A percentile compares a stretch with the other conserved stretches of the same genome.
These are phyloP conservation scores for Hypoxylon cercidicola DNA, from an alignment of 495 filamentous ascomycete species.

Conservation along the genomic window DNA sequence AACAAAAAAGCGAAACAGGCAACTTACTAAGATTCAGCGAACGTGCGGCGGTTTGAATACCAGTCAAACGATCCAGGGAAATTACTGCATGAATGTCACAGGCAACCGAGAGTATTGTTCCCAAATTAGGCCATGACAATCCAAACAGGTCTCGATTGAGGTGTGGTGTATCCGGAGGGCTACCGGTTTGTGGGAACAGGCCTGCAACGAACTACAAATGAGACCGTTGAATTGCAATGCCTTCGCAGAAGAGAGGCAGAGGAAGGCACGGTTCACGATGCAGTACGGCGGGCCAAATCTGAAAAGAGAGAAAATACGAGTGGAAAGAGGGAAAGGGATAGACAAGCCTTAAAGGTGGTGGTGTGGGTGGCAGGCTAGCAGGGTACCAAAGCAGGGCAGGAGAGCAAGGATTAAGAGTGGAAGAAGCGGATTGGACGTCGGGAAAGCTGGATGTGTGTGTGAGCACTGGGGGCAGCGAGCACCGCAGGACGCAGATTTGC, in stretches of 20 bases:
- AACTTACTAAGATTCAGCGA: slow-evolving; percentile 25
- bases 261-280: slow-evolving; percentile 39
- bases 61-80: slow-evolving; percentile 25
- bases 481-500: slow-evolving; percentile 40
- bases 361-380: slow-evolving; percentile 34
- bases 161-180: slow-evolving; percentile 9
- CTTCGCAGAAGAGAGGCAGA: slow-evolving; percentile 29
- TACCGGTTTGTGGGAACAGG: slow-evolving; percentile 17
- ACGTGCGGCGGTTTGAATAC: slow-evolving; percentile 23
- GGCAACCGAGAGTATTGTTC: slow-evolving; percentile 32
- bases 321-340: slow-evolving; percentile 31
- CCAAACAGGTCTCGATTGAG: slow-evolving; percentile 26
- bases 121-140: slow-evolving; percentile 41
- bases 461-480: background rate
- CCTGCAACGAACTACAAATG: slow-evolving; percentile 20
- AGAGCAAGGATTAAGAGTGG: slow-evolving; percentile 37
- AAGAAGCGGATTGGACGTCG: slow-evolving; percentile 35
- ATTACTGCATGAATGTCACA: slow-evolving; percentile 33
- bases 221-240: slow-evolving; percentile 29
- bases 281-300: slow-evolving; percentile 24
- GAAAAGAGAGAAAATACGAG: slow-evolving; percentile 31
- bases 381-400: slow-evolving; percentile 41
- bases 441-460: slow-evolving; percentile 20
- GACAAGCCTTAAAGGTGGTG: slow-evolving; percentile 40
- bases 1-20: slow-evolving; percentile 3